Evolutionary conservation across 1,139 yeast genomes (phyloP).

Genomic region (Yamadazyma oceani): DNA sequence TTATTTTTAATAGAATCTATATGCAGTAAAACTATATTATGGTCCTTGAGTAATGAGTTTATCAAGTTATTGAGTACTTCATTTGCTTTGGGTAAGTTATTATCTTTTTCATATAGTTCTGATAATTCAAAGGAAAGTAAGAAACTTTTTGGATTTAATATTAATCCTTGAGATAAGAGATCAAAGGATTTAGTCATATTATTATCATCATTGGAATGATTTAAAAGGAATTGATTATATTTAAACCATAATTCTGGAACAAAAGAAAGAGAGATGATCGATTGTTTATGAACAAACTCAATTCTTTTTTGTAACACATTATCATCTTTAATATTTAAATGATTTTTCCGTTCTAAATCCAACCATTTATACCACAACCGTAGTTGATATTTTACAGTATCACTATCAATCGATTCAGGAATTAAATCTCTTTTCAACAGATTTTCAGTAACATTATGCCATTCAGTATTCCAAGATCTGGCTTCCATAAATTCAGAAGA

Average conservation of each 20-base stretch:
- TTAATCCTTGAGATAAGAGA: slow-evolving; percentile 54
- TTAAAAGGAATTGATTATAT: slow-evolving; percentile 39
- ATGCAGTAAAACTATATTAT: slow-evolving; percentile 22
- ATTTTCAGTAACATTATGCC: slow-evolving; percentile 56
- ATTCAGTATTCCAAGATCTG: slow-evolving; percentile 73
- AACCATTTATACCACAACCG: slow-evolving; percentile 74
- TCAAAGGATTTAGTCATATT: slow-evolving; percentile 36
- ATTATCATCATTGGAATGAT: slow-evolving; percentile 25
- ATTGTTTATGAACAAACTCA: slow-evolving; percentile 72
- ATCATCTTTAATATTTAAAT: slow-evolving; percentile 55
- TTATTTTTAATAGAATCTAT: slow-evolving; percentile 27
- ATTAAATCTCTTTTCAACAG: slow-evolving; percentile 37
- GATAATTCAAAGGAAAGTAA: slow-evolving; percentile 67
- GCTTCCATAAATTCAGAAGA: slow-evolving; percentile 91
- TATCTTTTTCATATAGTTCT: slow-evolving; percentile 65
- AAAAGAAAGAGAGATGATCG: slow-evolving; percentile 66
- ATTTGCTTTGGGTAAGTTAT: slow-evolving; percentile 52
- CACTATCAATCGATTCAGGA: slow-evolving; percentile 22
- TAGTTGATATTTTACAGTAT: slow-evolving; percentile 38
- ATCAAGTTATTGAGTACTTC: slow-evolving; percentile 53
- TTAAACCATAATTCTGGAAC: slow-evolving; percentile 88
- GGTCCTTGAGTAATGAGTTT: slow-evolving; percentile 34
- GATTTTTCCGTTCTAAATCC: slow-evolving; percentile 73
- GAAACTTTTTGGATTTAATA: slow-evolving; percentile 71
- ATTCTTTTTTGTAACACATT: slow-evolving; percentile 56